A percentile compares a stretch with the other conserved stretches of the same genome.
Conservation (phyloP, 2,329 filamentous ascomycete genomes). For the Thelonectria rubi region DNA sequence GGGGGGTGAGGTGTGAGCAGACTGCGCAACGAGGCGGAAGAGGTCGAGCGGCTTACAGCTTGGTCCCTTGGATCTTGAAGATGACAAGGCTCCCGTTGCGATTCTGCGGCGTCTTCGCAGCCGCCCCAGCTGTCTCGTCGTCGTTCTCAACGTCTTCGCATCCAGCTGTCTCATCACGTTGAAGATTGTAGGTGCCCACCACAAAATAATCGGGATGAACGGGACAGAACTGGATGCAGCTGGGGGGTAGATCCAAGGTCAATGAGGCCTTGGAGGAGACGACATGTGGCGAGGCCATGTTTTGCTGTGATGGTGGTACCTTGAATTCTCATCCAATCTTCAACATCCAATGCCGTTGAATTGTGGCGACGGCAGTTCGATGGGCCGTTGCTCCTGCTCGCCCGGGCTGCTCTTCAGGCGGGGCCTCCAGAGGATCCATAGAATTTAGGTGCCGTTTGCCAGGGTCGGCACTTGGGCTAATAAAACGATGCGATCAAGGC, state of each 20-base stretch:
- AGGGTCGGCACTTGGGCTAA: slow-evolving; percentile 25
- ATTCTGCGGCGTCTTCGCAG: slow-evolving; percentile 59
- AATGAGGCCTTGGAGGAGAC: slow-evolving; percentile 58
- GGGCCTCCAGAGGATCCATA: slow-evolving; percentile 29
- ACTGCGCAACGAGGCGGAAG: neutral
- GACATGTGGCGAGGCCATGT: slow-evolving; percentile 36
- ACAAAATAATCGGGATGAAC: slow-evolving; percentile 71
- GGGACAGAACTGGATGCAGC: slow-evolving; percentile 80
- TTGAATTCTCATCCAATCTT: neutral
- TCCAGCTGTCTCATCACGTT: slow-evolving; percentile 53
- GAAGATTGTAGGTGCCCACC: slow-evolving; percentile 85
- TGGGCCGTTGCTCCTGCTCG: too few species aligned
- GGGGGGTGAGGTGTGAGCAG: neutral
- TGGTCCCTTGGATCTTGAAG: slow-evolving; percentile 62
- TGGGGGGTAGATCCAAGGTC: slow-evolving; percentile 73
- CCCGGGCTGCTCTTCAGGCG: slow-evolving; percentile 13
- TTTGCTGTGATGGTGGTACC: too few species aligned
- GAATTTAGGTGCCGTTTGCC: slow-evolving; percentile 17
- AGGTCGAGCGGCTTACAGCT: slow-evolving; percentile 60
- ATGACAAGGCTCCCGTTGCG: slow-evolving; percentile 80
- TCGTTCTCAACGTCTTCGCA: slow-evolving; percentile 32
- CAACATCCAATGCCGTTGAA: too few species aligned
- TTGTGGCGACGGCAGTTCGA: too few species aligned
- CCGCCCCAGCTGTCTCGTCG: slow-evolving; percentile 37
- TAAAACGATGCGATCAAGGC: slow-evolving; percentile 14